phyloP scores from a whole-genome alignment of 192 early-diverging fungal genomes.

The Dissophora ornata region DNA sequence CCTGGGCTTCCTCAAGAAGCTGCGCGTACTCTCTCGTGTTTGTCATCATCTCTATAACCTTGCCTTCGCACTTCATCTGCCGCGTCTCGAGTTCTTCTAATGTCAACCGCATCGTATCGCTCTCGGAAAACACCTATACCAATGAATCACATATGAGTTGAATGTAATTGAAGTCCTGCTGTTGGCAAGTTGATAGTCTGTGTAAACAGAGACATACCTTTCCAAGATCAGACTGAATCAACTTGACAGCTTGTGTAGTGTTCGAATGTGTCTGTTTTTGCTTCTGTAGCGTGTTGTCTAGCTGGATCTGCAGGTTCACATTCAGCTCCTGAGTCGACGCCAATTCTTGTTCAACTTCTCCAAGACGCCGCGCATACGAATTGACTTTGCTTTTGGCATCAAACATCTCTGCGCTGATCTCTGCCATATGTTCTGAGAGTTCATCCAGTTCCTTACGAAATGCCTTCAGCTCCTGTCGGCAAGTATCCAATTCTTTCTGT shows the following conservation, averaged over 20 bases:
- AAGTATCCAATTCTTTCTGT: constrained; percentile 61
- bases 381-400: constrained; percentile 65
- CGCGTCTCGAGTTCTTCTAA: constrained; percentile 67
- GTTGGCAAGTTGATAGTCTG: too few relatives aligned
- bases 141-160: too few relatives aligned
- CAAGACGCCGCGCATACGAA: constrained; percentile 63
- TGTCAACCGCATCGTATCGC: constrained; percentile 60
- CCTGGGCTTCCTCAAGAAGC: constrained; percentile 67
- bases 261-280: constrained; percentile 68
- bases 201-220: too few relatives aligned
- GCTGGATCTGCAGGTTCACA: constrained; percentile 61
- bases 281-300: constrained; percentile 62
- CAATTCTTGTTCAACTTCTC: constrained; percentile 68
- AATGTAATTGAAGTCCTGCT: too few relatives aligned
- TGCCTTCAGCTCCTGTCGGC: constrained; percentile 60
- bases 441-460: constrained; percentile 69
- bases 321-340: constrained; percentile 66
- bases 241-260: constrained; percentile 68
- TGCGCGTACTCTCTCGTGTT: constrained; percentile 69
- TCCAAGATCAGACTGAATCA: constrained; percentile 67
- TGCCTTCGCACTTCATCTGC: constrained; percentile 65
- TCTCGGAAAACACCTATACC: constrained; percentile 62
- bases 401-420: constrained; percentile 69
- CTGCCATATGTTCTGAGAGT: constrained; percentile 65
- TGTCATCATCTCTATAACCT: constrained; percentile 64